Evolutionary conservation across 176 grass and related monocot genomes (phyloP).

Genomic region (Guadua angustifolia): DNA sequence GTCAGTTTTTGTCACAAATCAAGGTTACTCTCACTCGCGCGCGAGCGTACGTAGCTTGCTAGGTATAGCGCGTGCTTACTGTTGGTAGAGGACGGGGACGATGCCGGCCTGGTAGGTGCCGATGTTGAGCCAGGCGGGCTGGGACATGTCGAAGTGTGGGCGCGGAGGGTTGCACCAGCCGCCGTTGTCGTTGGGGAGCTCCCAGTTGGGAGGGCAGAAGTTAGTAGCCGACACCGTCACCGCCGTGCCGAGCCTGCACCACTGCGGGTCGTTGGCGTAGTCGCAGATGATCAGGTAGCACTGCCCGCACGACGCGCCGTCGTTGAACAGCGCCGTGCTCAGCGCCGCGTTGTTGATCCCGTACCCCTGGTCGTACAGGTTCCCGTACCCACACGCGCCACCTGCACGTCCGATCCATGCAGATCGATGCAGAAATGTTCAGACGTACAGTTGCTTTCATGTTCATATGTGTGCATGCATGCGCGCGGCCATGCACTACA

Average conservation of each 20-base stretch:
- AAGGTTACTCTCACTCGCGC: too few relatives aligned
- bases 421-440: too few relatives aligned
- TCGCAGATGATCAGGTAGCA: constrained; percentile 41
- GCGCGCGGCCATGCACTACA: too few relatives aligned
- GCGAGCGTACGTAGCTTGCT: too few relatives aligned
- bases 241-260: constrained; percentile 43
- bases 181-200: constrained; percentile 29
- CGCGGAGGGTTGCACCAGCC: constrained; percentile 56
- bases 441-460: too few relatives aligned
- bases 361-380: constrained; percentile 58
- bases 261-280: not conserved
- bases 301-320: too few relatives aligned
- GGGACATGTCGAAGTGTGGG: constrained; percentile 61
- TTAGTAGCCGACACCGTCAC: constrained; percentile 53
- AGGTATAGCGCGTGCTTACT: too few relatives aligned
- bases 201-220: constrained; percentile 55
- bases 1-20: too few relatives aligned
- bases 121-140: constrained; percentile 52
- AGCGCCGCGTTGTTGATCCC: constrained; percentile 47
- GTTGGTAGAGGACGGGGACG: constrained; percentile 53
- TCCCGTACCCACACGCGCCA: constrained; percentile 61
- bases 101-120: constrained; percentile 43
- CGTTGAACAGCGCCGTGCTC: too few relatives aligned
- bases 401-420: constrained; percentile 6
- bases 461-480: not conserved